A percentile compares a stretch with the other conserved stretches of the same genome.
Conservation (phyloP, 441 rosid genomes). For the Erysimum cheiri region DNA sequence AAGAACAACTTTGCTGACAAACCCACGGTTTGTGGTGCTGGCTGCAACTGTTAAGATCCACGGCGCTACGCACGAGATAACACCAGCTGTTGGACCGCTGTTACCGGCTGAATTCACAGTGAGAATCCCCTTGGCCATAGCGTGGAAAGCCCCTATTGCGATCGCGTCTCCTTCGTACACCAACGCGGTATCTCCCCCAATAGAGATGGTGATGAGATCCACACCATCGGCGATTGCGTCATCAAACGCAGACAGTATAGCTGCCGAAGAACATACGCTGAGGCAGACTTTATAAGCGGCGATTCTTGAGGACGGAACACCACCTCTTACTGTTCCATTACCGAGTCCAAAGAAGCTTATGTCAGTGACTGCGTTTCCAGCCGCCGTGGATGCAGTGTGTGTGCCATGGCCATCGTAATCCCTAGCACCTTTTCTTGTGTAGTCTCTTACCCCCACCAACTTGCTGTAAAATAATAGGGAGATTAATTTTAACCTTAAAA, state of each 20-base stretch:
- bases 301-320: neutral
- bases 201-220: slow-evolving; percentile 1
- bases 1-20: neutral
- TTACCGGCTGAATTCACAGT: neutral
- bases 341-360: neutral
- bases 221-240: neutral
- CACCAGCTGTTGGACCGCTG: neutral
- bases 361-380: neutral
- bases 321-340: slow-evolving; percentile 11
- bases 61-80: neutral
- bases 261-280: neutral
- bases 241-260: neutral
- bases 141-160: neutral
- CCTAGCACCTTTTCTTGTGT: neutral
- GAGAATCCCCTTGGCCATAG: slow-evolving; percentile 2
- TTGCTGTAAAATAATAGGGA: neutral
- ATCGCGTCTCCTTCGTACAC: neutral
- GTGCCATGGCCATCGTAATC: neutral
- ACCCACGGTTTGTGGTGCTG: neutral
- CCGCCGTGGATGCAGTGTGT: slow-evolving; percentile 1
- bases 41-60: slow-evolving; percentile 1
- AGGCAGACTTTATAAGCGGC: neutral
- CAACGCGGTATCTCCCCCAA: neutral
- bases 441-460: neutral
- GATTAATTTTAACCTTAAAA: neutral